Evolutionary conservation across 495 filamentous ascomycete species (phyloP).

Genomic region (Podospora bellae-mahoneyi): DNA sequence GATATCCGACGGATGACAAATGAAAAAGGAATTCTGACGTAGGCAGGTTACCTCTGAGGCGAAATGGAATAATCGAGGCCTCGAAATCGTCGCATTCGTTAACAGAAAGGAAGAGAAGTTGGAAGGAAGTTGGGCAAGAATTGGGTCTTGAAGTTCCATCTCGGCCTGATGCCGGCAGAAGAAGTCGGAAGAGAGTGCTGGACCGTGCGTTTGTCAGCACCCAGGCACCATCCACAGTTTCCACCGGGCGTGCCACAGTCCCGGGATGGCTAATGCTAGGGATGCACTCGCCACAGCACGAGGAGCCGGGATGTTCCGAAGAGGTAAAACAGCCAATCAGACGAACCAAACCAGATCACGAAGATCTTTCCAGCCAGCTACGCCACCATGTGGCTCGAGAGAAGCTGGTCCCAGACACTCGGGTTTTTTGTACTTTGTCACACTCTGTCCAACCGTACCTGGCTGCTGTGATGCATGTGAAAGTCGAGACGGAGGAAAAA

Average conservation of each 20-base stretch:
- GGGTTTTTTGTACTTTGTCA: constrained; percentile 16
- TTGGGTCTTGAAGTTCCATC: constrained; percentile 3
- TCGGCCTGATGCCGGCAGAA: constrained; percentile 14
- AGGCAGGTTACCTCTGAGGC: not conserved
- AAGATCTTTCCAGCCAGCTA: constrained; percentile 4
- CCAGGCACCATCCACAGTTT: not conserved
- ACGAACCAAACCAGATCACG: constrained; percentile 1
- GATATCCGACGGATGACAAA: not conserved
- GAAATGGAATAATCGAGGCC: not conserved
- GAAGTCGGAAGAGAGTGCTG: constrained; percentile 24
- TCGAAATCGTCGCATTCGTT: not conserved
- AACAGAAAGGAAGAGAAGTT: constrained; percentile 1
- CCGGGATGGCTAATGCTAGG: not conserved
- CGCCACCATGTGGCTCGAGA: constrained; percentile 23
- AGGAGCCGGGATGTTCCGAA: not conserved
- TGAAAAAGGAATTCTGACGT: not conserved
- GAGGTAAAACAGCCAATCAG: constrained; percentile 8
- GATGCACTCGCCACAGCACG: not conserved
- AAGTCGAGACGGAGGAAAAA: not conserved
- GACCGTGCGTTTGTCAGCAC: constrained; percentile 18
- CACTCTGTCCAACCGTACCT: not conserved
- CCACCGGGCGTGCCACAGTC: constrained; percentile 5
- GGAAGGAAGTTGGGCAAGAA: constrained; percentile 21
- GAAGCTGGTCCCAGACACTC: constrained; percentile 25
- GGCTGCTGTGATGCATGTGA: not conserved